phyloP scores from a whole-genome alignment of 1,139 yeast genomes.

The Blastobotrys elegans region DNA sequence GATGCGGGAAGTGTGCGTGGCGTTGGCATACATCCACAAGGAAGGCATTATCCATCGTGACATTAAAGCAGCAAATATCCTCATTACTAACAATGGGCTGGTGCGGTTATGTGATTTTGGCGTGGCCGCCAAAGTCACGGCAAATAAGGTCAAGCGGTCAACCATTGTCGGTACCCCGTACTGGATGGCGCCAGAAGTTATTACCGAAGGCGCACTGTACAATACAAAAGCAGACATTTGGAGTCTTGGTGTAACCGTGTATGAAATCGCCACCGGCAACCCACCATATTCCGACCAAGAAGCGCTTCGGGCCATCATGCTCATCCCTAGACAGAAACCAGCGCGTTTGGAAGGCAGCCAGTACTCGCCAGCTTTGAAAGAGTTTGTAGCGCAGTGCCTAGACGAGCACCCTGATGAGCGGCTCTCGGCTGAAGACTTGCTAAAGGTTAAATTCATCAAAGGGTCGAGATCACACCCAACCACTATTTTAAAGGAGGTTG shows the following conservation, averaged over 20 bases:
- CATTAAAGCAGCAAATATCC: conserved; percentile 90
- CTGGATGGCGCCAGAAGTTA: conserved; percentile 99
- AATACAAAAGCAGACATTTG: conserved; percentile 86
- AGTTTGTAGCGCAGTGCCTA: conserved; percentile 82
- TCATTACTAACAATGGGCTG: conserved; percentile 82
- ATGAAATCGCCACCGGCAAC: conserved; percentile 93
- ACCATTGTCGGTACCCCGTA: conserved; percentile 99
- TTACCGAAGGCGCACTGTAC: conserved; percentile 84
- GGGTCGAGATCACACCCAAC: conserved; percentile 58
- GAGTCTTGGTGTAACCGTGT: conserved; percentile 91
- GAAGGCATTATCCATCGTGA: conserved; percentile 94
- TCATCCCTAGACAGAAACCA: conserved; percentile 89
- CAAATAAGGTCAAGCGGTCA: conserved; percentile 73
- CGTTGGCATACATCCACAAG: conserved; percentile 75
- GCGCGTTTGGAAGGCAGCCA: conserved; percentile 91
- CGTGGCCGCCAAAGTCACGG: conserved; percentile 87
- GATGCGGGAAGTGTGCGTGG: conserved; percentile 72
- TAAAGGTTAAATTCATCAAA: conserved; percentile 67
- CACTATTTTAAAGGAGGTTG: conserved; percentile 60
- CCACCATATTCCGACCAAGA: conserved; percentile 98
- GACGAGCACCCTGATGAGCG: conserved; percentile 92
- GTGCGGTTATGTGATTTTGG: conserved; percentile 97
- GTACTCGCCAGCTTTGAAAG: conserved; percentile 71
- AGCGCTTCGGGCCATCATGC: conserved; percentile 89
- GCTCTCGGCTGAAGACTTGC: conserved; percentile 78